phyloP scores from a whole-genome alignment of 2,329 filamentous ascomycete genomes.

The Curvularia verruculosa region DNA sequence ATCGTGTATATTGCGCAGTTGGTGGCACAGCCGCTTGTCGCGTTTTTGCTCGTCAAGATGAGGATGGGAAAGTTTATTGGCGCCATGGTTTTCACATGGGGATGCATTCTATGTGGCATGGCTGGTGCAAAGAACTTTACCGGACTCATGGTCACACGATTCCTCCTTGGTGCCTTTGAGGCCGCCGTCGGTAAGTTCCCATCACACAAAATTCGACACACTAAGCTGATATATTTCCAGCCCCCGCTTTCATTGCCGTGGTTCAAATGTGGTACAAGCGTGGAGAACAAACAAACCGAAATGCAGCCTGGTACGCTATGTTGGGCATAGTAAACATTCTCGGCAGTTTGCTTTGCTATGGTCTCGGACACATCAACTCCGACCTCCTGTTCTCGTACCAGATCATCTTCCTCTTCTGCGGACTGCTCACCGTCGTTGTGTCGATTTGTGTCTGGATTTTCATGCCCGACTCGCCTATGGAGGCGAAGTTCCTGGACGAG shows the following conservation, averaged over 20 bases:
- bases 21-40: constrained; percentile 59
- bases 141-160: constrained; percentile 66
- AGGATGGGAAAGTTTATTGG: constrained; percentile 66
- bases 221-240: constrained; percentile 18
- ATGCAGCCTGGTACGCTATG: constrained; percentile 66
- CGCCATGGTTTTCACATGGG: constrained; percentile 59
- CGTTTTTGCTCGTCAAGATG: constrained; percentile 64
- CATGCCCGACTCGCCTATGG: constrained; percentile 69
- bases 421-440: constrained; percentile 58
- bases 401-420: constrained; percentile 48
- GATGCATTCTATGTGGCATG: constrained; percentile 65
- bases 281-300: constrained; percentile 63
- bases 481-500: constrained; percentile 62
- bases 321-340: constrained; percentile 64
- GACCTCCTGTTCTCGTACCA: constrained; percentile 46
- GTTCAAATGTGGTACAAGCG: constrained; percentile 65
- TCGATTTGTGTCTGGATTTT: constrained; percentile 57
- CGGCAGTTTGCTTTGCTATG: constrained; percentile 64
- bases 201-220: background rate
- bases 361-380: constrained; percentile 63
- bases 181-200: constrained; percentile 54
- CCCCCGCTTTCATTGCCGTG: constrained; percentile 38
- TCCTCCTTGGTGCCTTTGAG: constrained; percentile 72
- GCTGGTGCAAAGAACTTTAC: constrained; percentile 66
- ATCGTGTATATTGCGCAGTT: constrained; percentile 63